A percentile compares a stretch with the other conserved stretches of the same genome.
phyloP scores from a whole-genome alignment of 2,329 filamentous ascomycete genomes.

The Neonectria ditissima region DNA sequence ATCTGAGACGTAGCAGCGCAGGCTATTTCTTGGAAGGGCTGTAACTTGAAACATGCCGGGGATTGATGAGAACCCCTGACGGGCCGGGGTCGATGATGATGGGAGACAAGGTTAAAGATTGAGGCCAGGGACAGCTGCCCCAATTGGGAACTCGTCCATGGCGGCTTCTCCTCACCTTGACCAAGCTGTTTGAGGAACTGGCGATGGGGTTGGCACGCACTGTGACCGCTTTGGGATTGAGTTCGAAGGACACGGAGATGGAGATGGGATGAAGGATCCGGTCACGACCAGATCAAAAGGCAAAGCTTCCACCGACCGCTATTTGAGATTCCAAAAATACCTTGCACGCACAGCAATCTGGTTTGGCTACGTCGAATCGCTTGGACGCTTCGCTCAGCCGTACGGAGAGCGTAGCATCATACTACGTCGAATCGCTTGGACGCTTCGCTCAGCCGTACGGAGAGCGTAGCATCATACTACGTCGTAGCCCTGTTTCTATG shows the following conservation, averaged over 20 bases:
- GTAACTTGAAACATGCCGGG: slow-evolving; percentile 39
- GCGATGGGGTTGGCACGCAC: slow-evolving; percentile 7
- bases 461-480: background rate
- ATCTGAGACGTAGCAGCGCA: slow-evolving; percentile 41
- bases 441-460: slow-evolving; percentile 4
- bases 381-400: slow-evolving; percentile 8
- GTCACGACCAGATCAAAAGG: slow-evolving; percentile 7
- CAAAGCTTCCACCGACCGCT: background rate
- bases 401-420: background rate
- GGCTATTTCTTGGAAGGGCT: slow-evolving; percentile 28
- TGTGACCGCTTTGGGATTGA: slow-evolving; percentile 2
- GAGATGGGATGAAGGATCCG: slow-evolving; percentile 6
- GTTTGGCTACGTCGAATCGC: background rate
- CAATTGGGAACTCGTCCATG: slow-evolving; percentile 16
- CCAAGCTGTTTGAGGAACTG: slow-evolving; percentile 1
- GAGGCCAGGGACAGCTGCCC: slow-evolving; percentile 9
- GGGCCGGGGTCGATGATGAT: slow-evolving; percentile 8
- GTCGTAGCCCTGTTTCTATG: slow-evolving; percentile 8
- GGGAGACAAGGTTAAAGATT: slow-evolving; percentile 7
- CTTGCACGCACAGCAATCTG: background rate
- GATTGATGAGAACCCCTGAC: slow-evolving; percentile 16
- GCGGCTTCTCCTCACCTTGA: slow-evolving; percentile 11
- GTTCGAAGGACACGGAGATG: background rate
- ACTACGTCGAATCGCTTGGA: slow-evolving; percentile 8
- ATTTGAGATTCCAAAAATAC: slow-evolving; percentile 9